phyloP scores from a whole-genome alignment of 306 rosid genomes.

The Cucumis hystrix region DNA sequence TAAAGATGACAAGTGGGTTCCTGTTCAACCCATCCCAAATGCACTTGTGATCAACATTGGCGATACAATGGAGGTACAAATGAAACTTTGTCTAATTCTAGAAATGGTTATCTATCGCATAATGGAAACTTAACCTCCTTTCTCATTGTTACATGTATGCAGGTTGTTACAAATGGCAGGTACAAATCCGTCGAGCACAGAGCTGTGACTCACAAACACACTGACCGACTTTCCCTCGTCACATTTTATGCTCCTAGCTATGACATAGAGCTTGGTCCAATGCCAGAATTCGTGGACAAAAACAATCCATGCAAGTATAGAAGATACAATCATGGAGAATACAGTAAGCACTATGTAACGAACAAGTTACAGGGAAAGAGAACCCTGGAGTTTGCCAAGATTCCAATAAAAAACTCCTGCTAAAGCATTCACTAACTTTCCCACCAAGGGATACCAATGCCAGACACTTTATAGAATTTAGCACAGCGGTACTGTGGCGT shows the following conservation, averaged over 20 bases:
- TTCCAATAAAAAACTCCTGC: constrained; percentile 21
- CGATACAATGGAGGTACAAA: constrained; percentile 71
- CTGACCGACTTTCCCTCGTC: constrained; percentile 67
- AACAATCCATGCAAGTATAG: constrained; percentile 55
- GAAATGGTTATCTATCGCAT: neutral
- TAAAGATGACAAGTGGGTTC: constrained; percentile 52
- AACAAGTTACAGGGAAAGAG: constrained; percentile 86
- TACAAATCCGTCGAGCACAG: constrained; percentile 97
- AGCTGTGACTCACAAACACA: constrained; percentile 65
- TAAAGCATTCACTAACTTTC: constrained; percentile 17
- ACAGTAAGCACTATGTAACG: constrained; percentile 72
- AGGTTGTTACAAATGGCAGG: constrained; percentile 91
- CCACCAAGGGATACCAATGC: constrained; percentile 19
- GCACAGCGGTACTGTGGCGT: constrained; percentile 2
- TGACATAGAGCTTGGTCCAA: constrained; percentile 77
- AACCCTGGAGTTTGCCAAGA: constrained; percentile 72
- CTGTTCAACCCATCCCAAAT: constrained; percentile 69
- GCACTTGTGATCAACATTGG: constrained; percentile 92
- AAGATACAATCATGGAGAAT: constrained; percentile 90
- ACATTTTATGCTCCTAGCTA: constrained; percentile 95
- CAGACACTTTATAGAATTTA: constrained; percentile 1
- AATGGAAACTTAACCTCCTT: neutral
- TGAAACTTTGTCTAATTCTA: neutral
- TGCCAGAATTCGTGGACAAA: constrained; percentile 52
- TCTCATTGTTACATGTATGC: neutral